A percentile compares a stretch with the other conserved stretches of the same genome.
Evolutionary conservation across 2,329 filamentous ascomycete genomes (phyloP).

Genomic region (Aureobasidium sp.): DNA sequence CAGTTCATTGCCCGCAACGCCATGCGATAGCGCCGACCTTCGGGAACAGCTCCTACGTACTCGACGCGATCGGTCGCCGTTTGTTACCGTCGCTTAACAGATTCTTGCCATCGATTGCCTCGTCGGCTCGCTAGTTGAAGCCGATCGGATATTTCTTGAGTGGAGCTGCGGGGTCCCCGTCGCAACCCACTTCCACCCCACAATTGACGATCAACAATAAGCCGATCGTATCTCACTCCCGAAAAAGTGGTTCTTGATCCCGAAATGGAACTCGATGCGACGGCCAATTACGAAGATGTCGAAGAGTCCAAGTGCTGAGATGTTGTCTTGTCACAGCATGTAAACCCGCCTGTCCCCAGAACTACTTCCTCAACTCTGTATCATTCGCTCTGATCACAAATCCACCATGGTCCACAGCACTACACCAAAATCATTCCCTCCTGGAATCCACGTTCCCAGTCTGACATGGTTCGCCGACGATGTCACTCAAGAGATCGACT

Average conservation of each 20-base stretch:
- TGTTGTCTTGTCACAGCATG: not conserved
- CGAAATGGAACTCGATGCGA: not conserved
- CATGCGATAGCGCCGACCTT: not conserved
- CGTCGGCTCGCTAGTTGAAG: not conserved
- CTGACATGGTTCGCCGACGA: conserved; percentile 47
- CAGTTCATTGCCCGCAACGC: not conserved
- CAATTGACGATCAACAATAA: not conserved
- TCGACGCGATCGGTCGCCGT: not conserved
- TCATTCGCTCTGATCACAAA: not conserved
- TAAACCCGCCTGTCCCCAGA: not conserved
- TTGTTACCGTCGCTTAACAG: not conserved
- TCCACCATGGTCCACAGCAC: not conserved
- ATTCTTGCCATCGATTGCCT: not conserved
- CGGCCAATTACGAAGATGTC: not conserved
- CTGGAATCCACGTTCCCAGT: conserved; percentile 48
- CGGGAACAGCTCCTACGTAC: not conserved
- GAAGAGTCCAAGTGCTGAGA: not conserved
- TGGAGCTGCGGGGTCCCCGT: not conserved
- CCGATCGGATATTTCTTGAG: not conserved
- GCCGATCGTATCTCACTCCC: too few relatives aligned
- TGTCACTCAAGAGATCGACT: conserved; percentile 45
- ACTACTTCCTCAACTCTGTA: too few relatives aligned
- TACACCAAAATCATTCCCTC: conserved; percentile 27
- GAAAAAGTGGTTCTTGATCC: not conserved
- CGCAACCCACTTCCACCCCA: not conserved